Base-by-base conservation (phyloP, 2,329 filamentous ascomycete species). In the Aaosphaeria pasadenensis region DNA sequence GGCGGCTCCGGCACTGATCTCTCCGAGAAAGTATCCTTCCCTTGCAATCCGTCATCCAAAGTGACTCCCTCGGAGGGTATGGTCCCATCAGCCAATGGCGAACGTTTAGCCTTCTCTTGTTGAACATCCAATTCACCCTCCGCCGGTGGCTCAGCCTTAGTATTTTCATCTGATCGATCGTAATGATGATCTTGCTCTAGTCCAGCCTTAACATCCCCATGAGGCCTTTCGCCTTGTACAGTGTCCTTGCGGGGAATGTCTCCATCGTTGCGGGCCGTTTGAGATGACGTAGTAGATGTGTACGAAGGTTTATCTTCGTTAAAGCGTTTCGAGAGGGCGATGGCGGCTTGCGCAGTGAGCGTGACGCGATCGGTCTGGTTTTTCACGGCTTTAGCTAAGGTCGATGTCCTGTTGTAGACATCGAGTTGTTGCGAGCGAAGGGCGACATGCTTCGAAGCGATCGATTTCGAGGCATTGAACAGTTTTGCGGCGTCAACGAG, bases 371-470 rank as follows among this genome's bases (percentile, higher is more conserved):
- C 81, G 2, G 80, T 81, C 68, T 86, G 83, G 44, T 64, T 75
- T 64, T 83, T 83, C 47, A 86, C 74, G 11, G 80, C 79, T 63
- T 81, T 84, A 30, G 82, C 81, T 42, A 88, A 67, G 30, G 80
- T 82, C 2, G 85, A 88, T 0, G 85, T 87, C 55, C 79, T 77
- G 43, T 73, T 82, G 67, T 81, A 87, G 42, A 82, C 68, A 62
- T 86, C 80, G 58, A 85, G 72, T 64, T 88, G 84, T 46, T 78
- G 77, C 46, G 77, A 74, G 24, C 83, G 82, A 43, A 86, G 76
- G 39, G 72, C 73, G 48, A 83, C 67, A 62, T 86, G 84, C 66
- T 83, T 72, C 54, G 72, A 72, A 6, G 73, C 74, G 51, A 79
- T 62, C 32, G 71, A 66, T 54, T 66, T 66, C 45, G 73, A 70